phyloP scores from a whole-genome alignment of 1,139 yeast species.

The Geotrichum fermentans region DNA sequence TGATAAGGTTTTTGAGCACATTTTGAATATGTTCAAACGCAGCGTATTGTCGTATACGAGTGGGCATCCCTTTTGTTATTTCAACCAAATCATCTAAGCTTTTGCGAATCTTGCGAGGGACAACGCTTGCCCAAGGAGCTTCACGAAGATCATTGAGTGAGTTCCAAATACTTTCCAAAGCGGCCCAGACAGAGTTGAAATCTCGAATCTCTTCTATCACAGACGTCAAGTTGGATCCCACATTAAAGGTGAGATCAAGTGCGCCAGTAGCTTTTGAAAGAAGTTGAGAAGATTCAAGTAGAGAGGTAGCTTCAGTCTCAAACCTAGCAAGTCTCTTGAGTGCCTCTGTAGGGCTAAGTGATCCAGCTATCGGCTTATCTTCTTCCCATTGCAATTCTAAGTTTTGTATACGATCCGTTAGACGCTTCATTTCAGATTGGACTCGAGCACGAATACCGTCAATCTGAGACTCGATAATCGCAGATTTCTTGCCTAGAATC shows the following conservation, averaged over 20 bases:
- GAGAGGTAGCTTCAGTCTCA: conserved; percentile 35
- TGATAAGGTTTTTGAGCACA: conserved; percentile 43
- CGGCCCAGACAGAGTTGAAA: conserved; percentile 60
- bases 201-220: conserved; percentile 52
- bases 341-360: conserved; percentile 49
- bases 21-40: conserved; percentile 61
- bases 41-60: conserved; percentile 58
- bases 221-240: conserved; percentile 35
- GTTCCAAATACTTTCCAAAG: conserved; percentile 55
- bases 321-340: conserved; percentile 45
- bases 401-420: conserved; percentile 38
- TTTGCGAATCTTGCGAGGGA: conserved; percentile 46
- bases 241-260: conserved; percentile 41
- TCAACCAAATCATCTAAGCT: conserved; percentile 51
- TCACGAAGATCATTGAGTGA: conserved; percentile 45
- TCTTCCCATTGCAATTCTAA: conserved; percentile 46
- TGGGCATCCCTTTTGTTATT: conserved; percentile 51
- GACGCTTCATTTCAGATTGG: conserved; percentile 41
- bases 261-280: conserved; percentile 43
- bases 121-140: conserved; percentile 50
- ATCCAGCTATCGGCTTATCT: conserved; percentile 48
- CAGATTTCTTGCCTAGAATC: conserved; percentile 41
- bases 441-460: conserved; percentile 45
- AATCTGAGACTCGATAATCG: conserved; percentile 43
- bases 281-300: conserved; percentile 30